phyloP scores from a whole-genome alignment of 2,329 filamentous ascomycete genomes.

The Nannizziopsis barbatae region DNA sequence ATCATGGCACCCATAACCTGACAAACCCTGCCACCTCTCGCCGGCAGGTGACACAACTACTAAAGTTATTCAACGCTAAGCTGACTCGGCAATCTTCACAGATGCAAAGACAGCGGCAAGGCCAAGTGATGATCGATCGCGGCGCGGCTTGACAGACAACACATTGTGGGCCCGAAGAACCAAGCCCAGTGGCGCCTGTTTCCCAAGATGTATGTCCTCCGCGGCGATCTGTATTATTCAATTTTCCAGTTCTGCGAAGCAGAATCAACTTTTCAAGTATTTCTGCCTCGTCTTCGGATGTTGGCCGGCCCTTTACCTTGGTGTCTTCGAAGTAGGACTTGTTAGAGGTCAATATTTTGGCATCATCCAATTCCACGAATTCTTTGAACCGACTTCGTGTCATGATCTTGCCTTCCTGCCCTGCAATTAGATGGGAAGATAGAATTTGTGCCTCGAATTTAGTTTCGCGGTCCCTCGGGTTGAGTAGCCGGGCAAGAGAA shows the following conservation, averaged over 20 bases:
- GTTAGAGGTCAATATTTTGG: conserved; percentile 52
- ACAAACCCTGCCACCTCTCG: conserved; percentile 82
- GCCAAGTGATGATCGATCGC: conserved; percentile 87
- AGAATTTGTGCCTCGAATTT: conserved; percentile 70
- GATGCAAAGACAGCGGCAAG: conserved; percentile 83
- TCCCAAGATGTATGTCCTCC: conserved; percentile 45
- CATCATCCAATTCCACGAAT: conserved; percentile 56
- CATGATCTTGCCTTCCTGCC: conserved; percentile 49
- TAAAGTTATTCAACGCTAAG: conserved; percentile 92
- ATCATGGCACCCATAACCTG: conserved; percentile 69
- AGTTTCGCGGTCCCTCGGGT: conserved; percentile 67
- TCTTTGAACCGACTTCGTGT: conserved; percentile 69
- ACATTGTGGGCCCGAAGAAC: conserved; percentile 67
- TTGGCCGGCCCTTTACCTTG: conserved; percentile 26
- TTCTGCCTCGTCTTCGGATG: conserved; percentile 45
- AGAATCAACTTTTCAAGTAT: conserved; percentile 51
- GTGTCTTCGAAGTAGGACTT: conserved; percentile 22
- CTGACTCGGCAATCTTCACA: conserved; percentile 93
- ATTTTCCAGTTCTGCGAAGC: conserved; percentile 35
- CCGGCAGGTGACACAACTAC: conserved; percentile 89
- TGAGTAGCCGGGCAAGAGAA: conserved; percentile 67
- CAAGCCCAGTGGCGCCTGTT: conserved; percentile 60
- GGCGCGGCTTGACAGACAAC: conserved; percentile 86
- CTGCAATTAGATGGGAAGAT: conserved; percentile 62
- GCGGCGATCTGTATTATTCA: conserved; percentile 8